Base-by-base conservation (phyloP, 805 yeast species). In the Teunomyces panamensis region DNA sequence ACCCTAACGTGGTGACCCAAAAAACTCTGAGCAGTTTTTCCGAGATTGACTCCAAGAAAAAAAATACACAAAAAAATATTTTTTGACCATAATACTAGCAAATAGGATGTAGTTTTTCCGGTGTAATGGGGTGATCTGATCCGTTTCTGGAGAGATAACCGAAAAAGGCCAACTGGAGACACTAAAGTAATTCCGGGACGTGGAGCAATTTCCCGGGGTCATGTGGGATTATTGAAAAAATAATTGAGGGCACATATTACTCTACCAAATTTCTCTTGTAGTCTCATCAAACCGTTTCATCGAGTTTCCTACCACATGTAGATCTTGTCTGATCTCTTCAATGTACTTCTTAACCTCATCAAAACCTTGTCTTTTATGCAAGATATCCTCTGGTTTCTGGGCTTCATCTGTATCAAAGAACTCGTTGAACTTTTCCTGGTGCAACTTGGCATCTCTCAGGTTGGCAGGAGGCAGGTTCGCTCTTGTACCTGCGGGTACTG, bases 301-400 rank as follows among this genome's bases (percentile, higher is more conserved):
- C n/a, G 73, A 63, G 36, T 70, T 71, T 3, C 83, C 82, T 10
- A 86, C 82, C 9, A 67, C 67, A 27, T 74, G 79, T 35, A 87
- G 69, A 47, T 75, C 73, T 16, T 55, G 61, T 32, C 76, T 70
- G 4, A 85, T 78, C 8, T 72, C 72, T 17, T 72, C 73, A 8
- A 84, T 80, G 32, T 76, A 78, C 26, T 65, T 64, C 47, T 74
- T 73, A 51, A 85, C 69, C 42, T 69, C 74, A 20, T 74, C 77
- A 50, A 85, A 83, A 45, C 80, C 75, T 44, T 74, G 75, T 50
- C 77, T 78, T 44, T 74, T 69, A 55, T 77, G 75, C 8, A 79
- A 59, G 17, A 58, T 47, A 13, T 50, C 47, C n/a, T 47, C 48
- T 2, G 50, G 35, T 9, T 51, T 52, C 28, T 49, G 46, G 35